Base-by-base conservation (phyloP, 768 basidiomycete species). In the Coprinopsis sp. region DNA sequence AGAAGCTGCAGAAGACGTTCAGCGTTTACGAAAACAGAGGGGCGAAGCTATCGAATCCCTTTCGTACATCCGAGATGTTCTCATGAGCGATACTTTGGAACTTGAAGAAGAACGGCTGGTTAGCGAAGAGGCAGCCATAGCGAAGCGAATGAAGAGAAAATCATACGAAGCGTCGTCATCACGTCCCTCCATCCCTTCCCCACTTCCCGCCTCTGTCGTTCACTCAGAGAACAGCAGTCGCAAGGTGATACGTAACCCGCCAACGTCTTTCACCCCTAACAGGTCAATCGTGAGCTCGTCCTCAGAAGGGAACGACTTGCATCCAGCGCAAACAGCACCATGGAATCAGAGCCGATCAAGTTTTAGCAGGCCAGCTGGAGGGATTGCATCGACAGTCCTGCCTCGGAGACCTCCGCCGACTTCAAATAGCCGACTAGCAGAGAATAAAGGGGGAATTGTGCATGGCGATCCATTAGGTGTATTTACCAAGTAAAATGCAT, bases 21-120 rank as follows among this genome's bases (percentile, higher is more conserved):
- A 66, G 52, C 63, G 66, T 46, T 54, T 72, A 53, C 58, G 66
- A 49, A 67, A 61, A 33, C 70, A 76, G 49, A 74, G 71, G 55
- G 66, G 68, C 29, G 85, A 89, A 60, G 85, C 90, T 0, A 59
- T 92, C 39, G 86, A 89, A 56, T 81, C 82, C 10, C 67, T 92
- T 30, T 72, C 84, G 10, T 87, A 91, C 63, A 82, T 90, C 47
- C 73, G 86, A 51, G 89, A 91, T 53, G 71, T 89, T 13, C 66
- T 92, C 31, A 71, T 76, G 50, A 78, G 79, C 28, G 70, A 71
- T 45, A 63, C 69, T 8, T 64, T 63, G 23, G 68, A 73, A 21
- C 59, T 91, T 34, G 88, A 91, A 18, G 81, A 84, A 33, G 79
- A 80, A 22, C 73, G 83, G 38, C 66, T 91, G 33, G 66, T 81